These are phyloP conservation scores for Solanum bulbocastanum DNA, from an alignment of 257 asterid genomes.

Conservation along the genomic window DNA sequence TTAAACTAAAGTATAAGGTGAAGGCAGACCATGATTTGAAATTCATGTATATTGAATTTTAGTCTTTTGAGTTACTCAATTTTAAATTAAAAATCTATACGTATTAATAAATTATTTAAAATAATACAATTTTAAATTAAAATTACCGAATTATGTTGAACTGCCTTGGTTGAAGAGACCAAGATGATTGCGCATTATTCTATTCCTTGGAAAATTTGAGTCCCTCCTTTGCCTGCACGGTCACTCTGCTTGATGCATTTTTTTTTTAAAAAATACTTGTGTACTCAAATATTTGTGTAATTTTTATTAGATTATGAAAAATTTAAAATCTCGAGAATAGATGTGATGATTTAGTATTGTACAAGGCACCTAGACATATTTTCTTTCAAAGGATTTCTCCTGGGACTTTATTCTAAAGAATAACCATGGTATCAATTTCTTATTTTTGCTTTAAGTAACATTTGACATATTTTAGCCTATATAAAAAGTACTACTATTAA, in stretches of 20 bases:
- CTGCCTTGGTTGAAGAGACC: neutral
- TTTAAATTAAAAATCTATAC: neutral
- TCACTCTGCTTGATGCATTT: neutral
- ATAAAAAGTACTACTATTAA: neutral
- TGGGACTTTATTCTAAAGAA: neutral
- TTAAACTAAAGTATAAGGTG: neutral
- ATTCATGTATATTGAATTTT: neutral
- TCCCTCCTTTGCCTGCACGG: neutral
- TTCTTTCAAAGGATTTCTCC: neutral
- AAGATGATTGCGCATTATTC: neutral
- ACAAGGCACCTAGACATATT: neutral
- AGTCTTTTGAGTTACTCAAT: neutral
- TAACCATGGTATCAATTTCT: neutral
- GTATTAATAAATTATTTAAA: neutral
- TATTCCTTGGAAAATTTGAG: neutral
- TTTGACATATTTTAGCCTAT: neutral
- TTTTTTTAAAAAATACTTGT: neutral
- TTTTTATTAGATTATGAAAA: neutral
- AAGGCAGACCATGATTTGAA: neutral
- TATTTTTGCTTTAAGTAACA: neutral
- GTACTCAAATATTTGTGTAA: neutral
- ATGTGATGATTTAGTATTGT: neutral
- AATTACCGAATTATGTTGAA: neutral
- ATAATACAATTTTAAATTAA: rapidly evolving
- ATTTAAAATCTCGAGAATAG: neutral